phyloP scores from a whole-genome alignment of 176 grass and related monocot genomes.

The Saccharum officinarum region DNA sequence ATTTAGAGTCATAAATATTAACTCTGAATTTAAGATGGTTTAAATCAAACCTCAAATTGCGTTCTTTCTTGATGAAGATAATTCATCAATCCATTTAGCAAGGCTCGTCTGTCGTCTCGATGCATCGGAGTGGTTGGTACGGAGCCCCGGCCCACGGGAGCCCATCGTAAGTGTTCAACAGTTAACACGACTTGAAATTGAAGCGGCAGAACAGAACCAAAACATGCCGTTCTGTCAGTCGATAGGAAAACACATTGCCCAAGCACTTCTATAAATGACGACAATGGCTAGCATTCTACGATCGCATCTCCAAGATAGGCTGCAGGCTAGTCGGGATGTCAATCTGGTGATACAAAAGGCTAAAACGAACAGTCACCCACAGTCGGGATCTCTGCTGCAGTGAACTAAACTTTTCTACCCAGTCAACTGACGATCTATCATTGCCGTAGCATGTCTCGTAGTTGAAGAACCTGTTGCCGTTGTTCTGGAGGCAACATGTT shows the following conservation, averaged over 20 bases:
- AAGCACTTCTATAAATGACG: neutral
- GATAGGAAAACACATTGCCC: neutral
- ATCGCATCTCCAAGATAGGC: neutral
- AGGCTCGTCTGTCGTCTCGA: neutral
- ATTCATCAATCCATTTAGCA: neutral
- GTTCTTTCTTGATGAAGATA: too few species aligned
- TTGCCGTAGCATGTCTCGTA: slow-evolving; percentile 80
- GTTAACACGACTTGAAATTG: slow-evolving; percentile 1
- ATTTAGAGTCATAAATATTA: too few species aligned
- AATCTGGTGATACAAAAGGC: neutral
- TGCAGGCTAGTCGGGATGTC: neutral
- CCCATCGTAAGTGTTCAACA: too few species aligned
- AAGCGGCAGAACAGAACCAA: neutral
- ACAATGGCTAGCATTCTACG: slow-evolving; percentile 18
- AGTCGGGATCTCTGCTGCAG: neutral
- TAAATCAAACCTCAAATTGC: too few species aligned
- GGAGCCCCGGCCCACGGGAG: neutral
- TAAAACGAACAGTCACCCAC: neutral
- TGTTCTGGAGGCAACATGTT: slow-evolving; percentile 90
- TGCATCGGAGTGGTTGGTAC: neutral
- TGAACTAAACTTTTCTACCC: neutral
- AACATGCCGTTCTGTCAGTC: neutral
- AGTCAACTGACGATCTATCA: slow-evolving; percentile 15
- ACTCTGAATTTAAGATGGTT: too few species aligned
- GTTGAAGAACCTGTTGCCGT: slow-evolving; percentile 90